Evolutionary conservation across 2,329 filamentous ascomycete genomes (phyloP).

Genomic region (Pyricularia grisea): DNA sequence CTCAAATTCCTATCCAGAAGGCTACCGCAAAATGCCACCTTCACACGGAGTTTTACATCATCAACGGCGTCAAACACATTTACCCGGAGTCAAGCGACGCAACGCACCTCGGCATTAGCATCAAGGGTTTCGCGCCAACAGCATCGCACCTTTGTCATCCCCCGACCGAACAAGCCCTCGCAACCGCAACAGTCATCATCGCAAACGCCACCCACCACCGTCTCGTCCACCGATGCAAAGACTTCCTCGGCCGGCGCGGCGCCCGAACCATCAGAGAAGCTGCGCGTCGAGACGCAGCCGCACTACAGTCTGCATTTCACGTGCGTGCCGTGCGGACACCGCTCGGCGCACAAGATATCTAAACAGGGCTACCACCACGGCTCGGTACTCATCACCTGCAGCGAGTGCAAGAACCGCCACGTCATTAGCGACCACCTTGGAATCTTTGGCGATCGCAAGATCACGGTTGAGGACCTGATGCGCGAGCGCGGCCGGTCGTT

Average conservation of each 20-base stretch:
- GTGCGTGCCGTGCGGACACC: constrained; percentile 72
- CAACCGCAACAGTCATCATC: background rate
- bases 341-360: constrained; percentile 77
- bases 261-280: constrained; percentile 19
- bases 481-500: constrained; percentile 64
- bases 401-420: constrained; percentile 76
- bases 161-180: background rate
- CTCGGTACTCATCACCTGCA: constrained; percentile 82
- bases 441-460: constrained; percentile 63
- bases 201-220: constrained; percentile 1
- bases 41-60: background rate
- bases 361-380: constrained; percentile 95
- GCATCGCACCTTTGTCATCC: background rate
- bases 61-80: background rate
- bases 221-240: background rate
- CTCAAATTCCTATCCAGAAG: background rate
- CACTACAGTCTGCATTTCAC: constrained; percentile 88
- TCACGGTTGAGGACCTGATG: constrained; percentile 72
- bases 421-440: constrained; percentile 82
- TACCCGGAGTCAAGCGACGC: background rate
- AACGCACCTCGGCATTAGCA: background rate
- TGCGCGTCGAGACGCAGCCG: constrained; percentile 35
- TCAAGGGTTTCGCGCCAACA: background rate
- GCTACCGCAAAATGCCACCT: background rate
- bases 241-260: constrained; percentile 6